These are phyloP conservation scores for Colletotrichum lupini DNA, from an alignment of 2,329 filamentous ascomycete genomes.

Conservation along the genomic window DNA sequence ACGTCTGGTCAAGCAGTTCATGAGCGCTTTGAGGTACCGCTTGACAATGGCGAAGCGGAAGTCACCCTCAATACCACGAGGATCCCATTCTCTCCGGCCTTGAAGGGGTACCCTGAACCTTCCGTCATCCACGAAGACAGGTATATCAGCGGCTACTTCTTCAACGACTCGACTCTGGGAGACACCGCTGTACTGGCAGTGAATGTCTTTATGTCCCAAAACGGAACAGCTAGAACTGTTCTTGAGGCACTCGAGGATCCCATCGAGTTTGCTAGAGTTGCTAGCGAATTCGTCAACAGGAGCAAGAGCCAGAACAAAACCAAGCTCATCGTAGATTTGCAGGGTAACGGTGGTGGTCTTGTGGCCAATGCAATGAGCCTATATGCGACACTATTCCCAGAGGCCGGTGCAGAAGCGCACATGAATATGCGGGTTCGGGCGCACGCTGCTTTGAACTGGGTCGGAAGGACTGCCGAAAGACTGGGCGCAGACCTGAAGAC, in stretches of 20 bases:
- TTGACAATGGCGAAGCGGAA: background rate
- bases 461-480: constrained; percentile 3
- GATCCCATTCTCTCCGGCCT: background rate
- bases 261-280: constrained; percentile 10
- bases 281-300: constrained; percentile 54
- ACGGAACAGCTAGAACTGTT: background rate
- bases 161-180: background rate
- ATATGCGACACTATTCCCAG: constrained; percentile 28
- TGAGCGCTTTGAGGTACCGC: constrained; percentile 25
- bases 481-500: background rate
- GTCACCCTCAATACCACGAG: background rate
- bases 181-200: constrained; percentile 34
- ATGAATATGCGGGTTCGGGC: constrained; percentile 34
- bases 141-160: constrained; percentile 32
- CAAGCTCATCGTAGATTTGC: constrained; percentile 73
- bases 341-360: constrained; percentile 69
- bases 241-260: background rate
- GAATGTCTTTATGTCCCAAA: constrained; percentile 17
- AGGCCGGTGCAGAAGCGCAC: background rate
- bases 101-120: constrained; percentile 28
- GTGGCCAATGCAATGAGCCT: constrained; percentile 23
- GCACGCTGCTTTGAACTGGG: constrained; percentile 22
- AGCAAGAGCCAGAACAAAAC: constrained; percentile 60
- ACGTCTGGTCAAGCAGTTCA: constrained; percentile 25
- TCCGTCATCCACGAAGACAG: constrained; percentile 21